A percentile compares a stretch with the other conserved stretches of the same genome.
Evolutionary conservation across 805 yeast genomes (phyloP).

Genomic region (Candida pseudoglaebosa): DNA sequence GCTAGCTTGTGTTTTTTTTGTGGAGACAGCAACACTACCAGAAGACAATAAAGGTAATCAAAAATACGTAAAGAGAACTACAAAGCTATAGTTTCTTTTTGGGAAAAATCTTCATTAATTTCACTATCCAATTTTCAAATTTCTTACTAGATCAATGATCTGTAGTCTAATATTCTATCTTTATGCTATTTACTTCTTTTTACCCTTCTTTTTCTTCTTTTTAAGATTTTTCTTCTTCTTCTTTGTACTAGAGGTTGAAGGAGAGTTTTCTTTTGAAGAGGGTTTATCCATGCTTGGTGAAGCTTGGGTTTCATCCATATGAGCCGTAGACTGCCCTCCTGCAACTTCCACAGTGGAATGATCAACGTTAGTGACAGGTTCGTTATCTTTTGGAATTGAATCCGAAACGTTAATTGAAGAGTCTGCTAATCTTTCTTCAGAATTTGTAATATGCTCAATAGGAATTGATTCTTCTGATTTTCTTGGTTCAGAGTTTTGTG

Average conservation of each 20-base stretch:
- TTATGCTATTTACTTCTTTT: slow-evolving; percentile 9
- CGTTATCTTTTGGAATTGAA: neutral
- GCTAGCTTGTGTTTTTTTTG: slow-evolving; percentile 49
- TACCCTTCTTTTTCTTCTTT: slow-evolving; percentile 9
- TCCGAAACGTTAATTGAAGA: neutral
- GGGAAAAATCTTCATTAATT: too few species aligned
- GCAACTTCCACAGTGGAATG: neutral
- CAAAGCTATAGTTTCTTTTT: too few species aligned
- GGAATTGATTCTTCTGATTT: neutral
- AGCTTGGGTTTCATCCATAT: neutral
- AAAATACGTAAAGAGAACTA: too few species aligned
- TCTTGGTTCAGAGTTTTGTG: too few species aligned
- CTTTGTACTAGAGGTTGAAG: slow-evolving; percentile 4
- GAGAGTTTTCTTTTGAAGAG: neutral
- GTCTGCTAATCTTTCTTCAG: neutral
- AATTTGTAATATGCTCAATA: neutral
- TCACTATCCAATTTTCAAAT: too few species aligned
- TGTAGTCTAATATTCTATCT: too few species aligned
- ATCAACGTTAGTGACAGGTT: neutral
- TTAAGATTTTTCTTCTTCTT: slow-evolving; percentile 12
- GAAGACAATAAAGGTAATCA: too few species aligned
- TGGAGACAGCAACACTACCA: too few species aligned
- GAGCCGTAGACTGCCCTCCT: neutral
- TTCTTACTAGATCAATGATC: too few species aligned
- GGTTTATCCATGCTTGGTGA: neutral